Evolutionary conservation across 441 rosid species (phyloP), one percentile per base, ranked within the genome.

Genomic region (Eruca vesicaria): DNA sequence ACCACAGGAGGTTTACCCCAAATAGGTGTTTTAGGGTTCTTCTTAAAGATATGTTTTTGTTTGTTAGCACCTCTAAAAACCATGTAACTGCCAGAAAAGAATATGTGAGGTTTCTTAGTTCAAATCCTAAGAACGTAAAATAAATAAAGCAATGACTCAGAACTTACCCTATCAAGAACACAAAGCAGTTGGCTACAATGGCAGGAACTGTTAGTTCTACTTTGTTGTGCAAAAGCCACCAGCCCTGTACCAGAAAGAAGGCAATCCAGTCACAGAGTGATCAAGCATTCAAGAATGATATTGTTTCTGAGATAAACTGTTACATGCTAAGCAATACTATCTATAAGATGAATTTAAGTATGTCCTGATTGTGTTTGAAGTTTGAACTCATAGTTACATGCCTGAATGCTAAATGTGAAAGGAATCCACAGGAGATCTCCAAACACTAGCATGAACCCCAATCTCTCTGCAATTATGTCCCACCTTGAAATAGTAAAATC

Each of bases 381-480:
- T 26, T 74, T 14, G 63, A 38, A 77, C 56, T 59, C 66, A 21
- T 4, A 74, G 35, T 74, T 45, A 84, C 86, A 68, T 87, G 78
- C 99, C 98, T 89, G 99, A 81, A 94, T 92, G 85, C 94, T 94
- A 73, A 94, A 90, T 26, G 96, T 87, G 88, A 94, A 92, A 81
- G 99, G 98, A 81, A 92, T 92, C 93, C 94, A 94, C 70, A 90
- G 82, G 19, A 92, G 87, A 86, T 94, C 99, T 63, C 98, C 99
- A 79, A 92, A 92, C 7, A 94, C 98, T 80, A 94, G 78, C 98
- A 94, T 94, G 88, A 94, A 94, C 43, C 98, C 98, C 74, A 92
- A 78, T 65, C 94, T 87, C 89, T 94, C 99, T 3, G 98, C 99
- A 73, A 94, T 94, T 72, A 92, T 90, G 81, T 92, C 99, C 99